Conservation (phyloP, 352 stramenopile genomes). For the Globisporangium polare region DNA sequence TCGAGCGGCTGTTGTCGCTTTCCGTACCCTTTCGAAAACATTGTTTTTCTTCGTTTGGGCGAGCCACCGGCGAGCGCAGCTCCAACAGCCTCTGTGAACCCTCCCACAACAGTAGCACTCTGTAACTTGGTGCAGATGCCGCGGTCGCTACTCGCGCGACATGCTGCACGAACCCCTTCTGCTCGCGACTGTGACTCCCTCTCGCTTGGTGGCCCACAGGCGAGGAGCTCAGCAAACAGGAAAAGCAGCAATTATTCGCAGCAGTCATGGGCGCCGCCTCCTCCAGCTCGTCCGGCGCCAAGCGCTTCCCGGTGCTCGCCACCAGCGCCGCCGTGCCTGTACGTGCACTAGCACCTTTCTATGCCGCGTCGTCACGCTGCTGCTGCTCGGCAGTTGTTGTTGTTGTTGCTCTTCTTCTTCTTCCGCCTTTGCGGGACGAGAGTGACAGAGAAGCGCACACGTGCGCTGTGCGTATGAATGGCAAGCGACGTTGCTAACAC, state of each 20-base stretch:
- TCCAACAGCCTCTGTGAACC: too few relatives aligned
- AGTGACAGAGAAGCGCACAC: neutral
- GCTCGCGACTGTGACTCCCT: too few relatives aligned
- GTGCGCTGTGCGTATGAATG: neutral
- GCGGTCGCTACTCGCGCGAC: too few relatives aligned
- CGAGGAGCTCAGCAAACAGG: slow-evolving; percentile 9
- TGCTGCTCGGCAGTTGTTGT: too few relatives aligned
- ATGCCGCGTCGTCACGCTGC: neutral
- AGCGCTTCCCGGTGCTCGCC: slow-evolving; percentile 60
- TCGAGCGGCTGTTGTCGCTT: too few relatives aligned
- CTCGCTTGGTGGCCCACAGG: slow-evolving; percentile 13
- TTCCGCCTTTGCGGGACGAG: neutral
- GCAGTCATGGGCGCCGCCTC: slow-evolving; percentile 45
- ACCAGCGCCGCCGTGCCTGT: slow-evolving; percentile 52
- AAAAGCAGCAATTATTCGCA: neutral
- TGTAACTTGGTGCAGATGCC: too few relatives aligned
- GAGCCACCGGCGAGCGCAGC: too few relatives aligned
- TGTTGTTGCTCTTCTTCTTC: too few relatives aligned
- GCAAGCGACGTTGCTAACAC: neutral
- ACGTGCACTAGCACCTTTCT: slow-evolving; percentile 17
- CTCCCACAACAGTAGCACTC: too few relatives aligned
- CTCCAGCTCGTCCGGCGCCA: slow-evolving; percentile 27
- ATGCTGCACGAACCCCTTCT: too few relatives aligned
- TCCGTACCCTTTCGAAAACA: too few relatives aligned
- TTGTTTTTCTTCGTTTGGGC: too few relatives aligned